Evolutionary conservation across 257 asterid genomes (phyloP), one percentile per base, ranked within the genome.

Genomic region (Penstemon eatonii): DNA sequence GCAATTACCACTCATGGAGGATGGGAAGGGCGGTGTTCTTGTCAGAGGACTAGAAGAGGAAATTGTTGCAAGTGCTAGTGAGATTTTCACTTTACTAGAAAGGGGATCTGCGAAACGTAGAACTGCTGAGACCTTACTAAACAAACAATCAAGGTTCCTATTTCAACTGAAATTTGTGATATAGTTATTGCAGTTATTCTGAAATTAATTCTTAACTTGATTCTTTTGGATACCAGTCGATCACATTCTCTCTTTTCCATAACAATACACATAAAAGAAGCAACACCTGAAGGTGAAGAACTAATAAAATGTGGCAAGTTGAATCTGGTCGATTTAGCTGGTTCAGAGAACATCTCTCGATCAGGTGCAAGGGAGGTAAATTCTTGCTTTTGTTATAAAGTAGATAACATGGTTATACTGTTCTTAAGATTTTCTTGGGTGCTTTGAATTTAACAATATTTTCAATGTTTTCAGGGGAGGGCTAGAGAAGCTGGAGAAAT

Each of bases 401-500:
- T 63, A 4, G 65, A 57, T 66, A 39, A 47, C n/a, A 36, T 45
- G 38, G 68, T 41, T 72, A 44, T 54, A 43, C 63, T 38, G 49
- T 40, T 67, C 10, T 7, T 47, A 55, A 38, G 42, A 36, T 2
- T 19, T 45, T 15, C 38, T 63, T 65, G 56, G 51, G 40, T 50
- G 6, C 54, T 50, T 33, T 25, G 33, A 25, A 25, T 25, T 25
- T 25, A 25, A 25, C 33, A 25, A 25, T 25, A 2, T 63, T 56
- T 12, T 65, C 18, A 39, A 63, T 49, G 42, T 55, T 50, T 71
- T 42, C 42, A 86, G 97, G 97, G 95, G 50, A 83, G 97, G 61
- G 97, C 96, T 69, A 85, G 96, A 73, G 96, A 89, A 84, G 97
- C 96, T 50, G 97, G 96, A 43, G 96, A 91, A 79, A 91, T 91